Conservation (phyloP, 805 yeast species). For the Yamadazyma endophytica region DNA sequence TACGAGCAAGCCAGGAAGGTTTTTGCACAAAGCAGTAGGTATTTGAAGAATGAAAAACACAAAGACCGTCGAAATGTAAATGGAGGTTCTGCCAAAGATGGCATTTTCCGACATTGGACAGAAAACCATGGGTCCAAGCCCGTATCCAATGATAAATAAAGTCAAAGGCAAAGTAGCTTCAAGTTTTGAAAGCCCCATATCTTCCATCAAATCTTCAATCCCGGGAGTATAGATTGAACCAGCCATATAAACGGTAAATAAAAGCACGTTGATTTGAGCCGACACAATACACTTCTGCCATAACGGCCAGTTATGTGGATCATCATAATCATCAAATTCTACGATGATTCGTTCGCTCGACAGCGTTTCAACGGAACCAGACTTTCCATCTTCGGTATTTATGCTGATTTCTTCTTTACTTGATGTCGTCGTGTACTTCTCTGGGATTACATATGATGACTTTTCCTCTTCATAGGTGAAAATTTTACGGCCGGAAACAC, state of each 20-base stretch:
- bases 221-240: conserved; percentile 57
- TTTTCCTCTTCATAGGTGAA: conserved; percentile 19
- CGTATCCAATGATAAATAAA: conserved; percentile 58
- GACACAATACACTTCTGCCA: conserved; percentile 20
- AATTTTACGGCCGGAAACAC: not conserved
- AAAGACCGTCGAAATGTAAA: conserved; percentile 46
- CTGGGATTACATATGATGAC: conserved; percentile 22
- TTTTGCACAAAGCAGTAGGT: conserved; percentile 49
- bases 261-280: conserved; percentile 10
- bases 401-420: not conserved
- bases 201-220: conserved; percentile 37
- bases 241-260: conserved; percentile 48
- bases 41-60: conserved; percentile 51
- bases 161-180: conserved; percentile 51
- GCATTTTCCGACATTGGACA: conserved; percentile 60
- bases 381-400: not conserved
- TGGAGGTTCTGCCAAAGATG: conserved; percentile 48
- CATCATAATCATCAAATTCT: conserved; percentile 44
- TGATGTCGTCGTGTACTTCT: conserved; percentile 14
- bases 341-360: conserved; percentile 11
- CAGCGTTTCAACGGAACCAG: conserved; percentile 5
- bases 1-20: conserved; percentile 48
- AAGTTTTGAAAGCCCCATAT: conserved; percentile 40
- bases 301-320: conserved; percentile 58
- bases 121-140: conserved; percentile 57